Evolutionary conservation across 495 filamentous ascomycete species (phyloP).

Genomic region (Penicillium coffeae): DNA sequence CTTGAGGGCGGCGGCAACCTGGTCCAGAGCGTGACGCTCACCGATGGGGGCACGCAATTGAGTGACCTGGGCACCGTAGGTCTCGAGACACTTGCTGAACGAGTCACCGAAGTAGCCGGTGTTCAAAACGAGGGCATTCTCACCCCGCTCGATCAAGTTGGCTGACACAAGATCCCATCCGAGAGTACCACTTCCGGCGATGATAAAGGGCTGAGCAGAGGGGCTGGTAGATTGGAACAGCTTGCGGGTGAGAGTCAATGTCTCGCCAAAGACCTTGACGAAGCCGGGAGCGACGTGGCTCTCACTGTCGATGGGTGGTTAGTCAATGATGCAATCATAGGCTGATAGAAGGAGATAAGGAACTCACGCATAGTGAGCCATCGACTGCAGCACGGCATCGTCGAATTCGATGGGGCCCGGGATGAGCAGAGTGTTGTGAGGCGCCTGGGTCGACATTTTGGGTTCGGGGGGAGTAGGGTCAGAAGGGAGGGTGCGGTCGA

Average conservation of each 20-base stretch:
- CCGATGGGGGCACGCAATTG: conserved; percentile 88
- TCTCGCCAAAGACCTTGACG: conserved; percentile 86
- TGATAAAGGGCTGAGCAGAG: conserved; percentile 81
- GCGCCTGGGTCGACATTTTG: conserved; percentile 71
- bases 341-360: neutral
- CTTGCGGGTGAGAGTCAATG: conserved; percentile 79
- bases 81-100: conserved; percentile 84
- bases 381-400: conserved; percentile 90
- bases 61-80: conserved; percentile 85
- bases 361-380: conserved; percentile 90
- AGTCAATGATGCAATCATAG: neutral
- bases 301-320: conserved; percentile 61
- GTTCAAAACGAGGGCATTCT: conserved; percentile 88
- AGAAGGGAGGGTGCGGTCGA: conserved; percentile 35
- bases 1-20: conserved; percentile 81
- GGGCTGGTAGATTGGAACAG: conserved; percentile 86
- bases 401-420: conserved; percentile 98
- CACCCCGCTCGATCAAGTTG: conserved; percentile 82
- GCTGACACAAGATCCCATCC: conserved; percentile 95
- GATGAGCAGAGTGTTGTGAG: conserved; percentile 82
- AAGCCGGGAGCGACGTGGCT: conserved; percentile 86
- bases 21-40: conserved; percentile 77
- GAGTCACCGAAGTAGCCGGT: conserved; percentile 97
- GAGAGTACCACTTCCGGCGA: conserved; percentile 90
- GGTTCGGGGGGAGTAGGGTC: conserved; percentile 13